A percentile compares a stretch with the other conserved stretches of the same genome.
Conservation (phyloP, 2,329 filamentous ascomycete genomes). For the Sporothrix euskadiensis region DNA sequence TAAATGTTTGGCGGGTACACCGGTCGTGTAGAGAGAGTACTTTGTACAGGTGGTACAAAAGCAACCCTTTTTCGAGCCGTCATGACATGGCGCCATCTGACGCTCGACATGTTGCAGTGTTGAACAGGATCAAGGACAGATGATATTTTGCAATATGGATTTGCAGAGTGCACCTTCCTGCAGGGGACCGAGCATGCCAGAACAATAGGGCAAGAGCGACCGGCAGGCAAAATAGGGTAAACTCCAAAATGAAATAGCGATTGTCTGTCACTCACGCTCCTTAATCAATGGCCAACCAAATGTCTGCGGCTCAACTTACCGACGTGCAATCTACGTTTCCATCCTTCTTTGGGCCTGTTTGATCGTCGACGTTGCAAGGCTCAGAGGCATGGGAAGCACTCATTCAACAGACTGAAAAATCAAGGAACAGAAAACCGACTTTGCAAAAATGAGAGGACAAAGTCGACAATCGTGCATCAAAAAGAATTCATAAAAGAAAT, state of each 20-base stretch:
- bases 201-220: not conserved
- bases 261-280: conserved; percentile 7
- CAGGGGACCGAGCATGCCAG: not conserved
- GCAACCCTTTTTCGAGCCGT: not conserved
- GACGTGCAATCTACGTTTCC: not conserved
- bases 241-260: conserved; percentile 9
- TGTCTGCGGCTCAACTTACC: not conserved
- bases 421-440: conserved; percentile 1
- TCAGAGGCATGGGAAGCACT: not conserved
- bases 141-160: too few relatives aligned
- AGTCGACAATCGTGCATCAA: not conserved
- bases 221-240: not conserved
- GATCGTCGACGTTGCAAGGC: conserved; percentile 4
- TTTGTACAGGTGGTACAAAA: not conserved
- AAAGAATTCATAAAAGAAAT: not conserved
- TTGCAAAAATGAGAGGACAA: not conserved
- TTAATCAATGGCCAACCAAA: not conserved
- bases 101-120: not conserved
- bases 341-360: not conserved
- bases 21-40: not conserved
- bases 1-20: not conserved
- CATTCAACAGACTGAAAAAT: conserved; percentile 1
- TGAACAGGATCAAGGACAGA: too few relatives aligned
- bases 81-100: not conserved
- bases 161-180: not conserved